A percentile compares a stretch with the other conserved stretches of the same genome.
Conservation (phyloP, 352 stramenopile genomes). For the Phytopythium vexans region DNA sequence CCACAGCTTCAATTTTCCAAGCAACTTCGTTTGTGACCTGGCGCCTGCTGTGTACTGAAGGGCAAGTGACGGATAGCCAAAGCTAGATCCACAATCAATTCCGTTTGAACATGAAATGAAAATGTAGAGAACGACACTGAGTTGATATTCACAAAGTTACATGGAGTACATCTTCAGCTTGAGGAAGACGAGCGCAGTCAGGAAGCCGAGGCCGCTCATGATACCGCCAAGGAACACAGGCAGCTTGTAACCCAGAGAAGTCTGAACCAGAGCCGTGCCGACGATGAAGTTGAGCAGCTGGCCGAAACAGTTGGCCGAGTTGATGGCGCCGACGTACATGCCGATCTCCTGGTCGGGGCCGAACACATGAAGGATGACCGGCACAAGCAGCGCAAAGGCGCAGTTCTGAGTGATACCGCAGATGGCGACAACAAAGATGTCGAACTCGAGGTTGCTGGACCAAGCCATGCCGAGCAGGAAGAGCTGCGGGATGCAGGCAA, state of each 20-base stretch:
- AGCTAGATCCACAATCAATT: no score
- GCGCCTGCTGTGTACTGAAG: no score
- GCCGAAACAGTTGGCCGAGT: constrained; percentile 36
- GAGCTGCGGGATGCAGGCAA: constrained; percentile 20
- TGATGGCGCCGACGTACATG: constrained; percentile 38
- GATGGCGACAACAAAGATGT: constrained; percentile 17
- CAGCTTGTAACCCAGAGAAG: constrained; percentile 29
- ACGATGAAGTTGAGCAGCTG: constrained; percentile 43
- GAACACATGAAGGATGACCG: constrained; percentile 21
- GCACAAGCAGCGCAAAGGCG: constrained; percentile 29
- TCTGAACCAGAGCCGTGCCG: constrained; percentile 26
- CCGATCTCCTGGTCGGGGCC: constrained; percentile 23
- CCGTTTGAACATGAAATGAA: no score
- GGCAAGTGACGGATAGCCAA: no score
- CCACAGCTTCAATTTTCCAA: no score
- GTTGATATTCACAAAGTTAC: no score
- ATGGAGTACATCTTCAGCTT: constrained; percentile 34
- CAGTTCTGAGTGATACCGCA: constrained; percentile 24
- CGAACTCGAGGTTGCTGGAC: constrained; percentile 11
- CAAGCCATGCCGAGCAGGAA: constrained; percentile 28
- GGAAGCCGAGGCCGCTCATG: constrained; percentile 25
- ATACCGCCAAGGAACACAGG: constrained; percentile 37
- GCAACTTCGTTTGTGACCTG: no score
- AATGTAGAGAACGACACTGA: no score
- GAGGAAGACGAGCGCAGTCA: constrained; percentile 27